Conservation (phyloP, 306 rosid genomes). For the Quercus gilva region DNA sequence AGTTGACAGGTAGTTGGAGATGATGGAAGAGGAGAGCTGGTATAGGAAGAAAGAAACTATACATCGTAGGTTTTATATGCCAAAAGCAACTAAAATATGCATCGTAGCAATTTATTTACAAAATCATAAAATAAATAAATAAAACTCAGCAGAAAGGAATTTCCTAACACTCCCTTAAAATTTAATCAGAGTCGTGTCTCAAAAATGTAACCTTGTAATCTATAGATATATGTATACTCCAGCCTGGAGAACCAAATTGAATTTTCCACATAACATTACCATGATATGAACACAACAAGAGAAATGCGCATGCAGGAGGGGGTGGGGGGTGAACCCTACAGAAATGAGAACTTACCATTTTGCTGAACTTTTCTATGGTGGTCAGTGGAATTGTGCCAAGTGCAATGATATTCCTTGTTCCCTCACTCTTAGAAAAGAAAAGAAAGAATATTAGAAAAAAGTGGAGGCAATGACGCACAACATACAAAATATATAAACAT, state of each 20-base stretch:
- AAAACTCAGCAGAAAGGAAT: not conserved
- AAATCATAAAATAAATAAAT: not conserved
- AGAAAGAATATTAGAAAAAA: constrained; percentile 17
- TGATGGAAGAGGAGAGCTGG: not conserved
- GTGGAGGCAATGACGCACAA: not conserved
- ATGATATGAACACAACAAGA: constrained; percentile 6
- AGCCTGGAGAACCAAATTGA: not conserved
- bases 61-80: too few species aligned
- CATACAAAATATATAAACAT: not conserved
- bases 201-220: constrained; percentile 7
- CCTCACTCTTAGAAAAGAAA: constrained; percentile 66
- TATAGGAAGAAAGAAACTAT: not conserved
- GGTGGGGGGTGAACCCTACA: not conserved
- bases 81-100: not conserved
- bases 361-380: constrained; percentile 86
- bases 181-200: not conserved
- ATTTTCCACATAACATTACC: not conserved
- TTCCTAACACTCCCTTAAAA: not conserved
- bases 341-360: constrained; percentile 56
- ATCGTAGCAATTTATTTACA: not conserved
- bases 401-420: constrained; percentile 70
- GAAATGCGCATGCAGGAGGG: not conserved
- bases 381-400: constrained; percentile 89
- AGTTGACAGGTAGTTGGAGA: not conserved
- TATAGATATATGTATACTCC: constrained; percentile 5